Evolutionary conservation across 371 early-diverging fungal genomes (phyloP), one percentile per base, ranked within the genome.

Genomic region (Batrachochytrium dendrobatidis): DNA sequence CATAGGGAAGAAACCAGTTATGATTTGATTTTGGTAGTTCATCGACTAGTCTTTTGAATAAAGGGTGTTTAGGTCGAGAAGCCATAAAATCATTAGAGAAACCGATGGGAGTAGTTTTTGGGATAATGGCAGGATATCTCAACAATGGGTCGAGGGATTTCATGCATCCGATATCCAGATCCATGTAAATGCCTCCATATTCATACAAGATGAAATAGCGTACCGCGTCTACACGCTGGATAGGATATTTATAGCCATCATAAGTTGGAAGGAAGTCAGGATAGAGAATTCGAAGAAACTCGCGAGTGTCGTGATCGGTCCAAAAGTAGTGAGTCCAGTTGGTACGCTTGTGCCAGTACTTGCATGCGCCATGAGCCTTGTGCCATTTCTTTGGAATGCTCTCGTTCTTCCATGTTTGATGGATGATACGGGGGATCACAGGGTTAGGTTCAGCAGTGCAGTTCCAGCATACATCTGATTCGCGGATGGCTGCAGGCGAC

Each of bases 121-220:
- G 52, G 7, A 52, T 6, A 32, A 30, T 24, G 52, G 31, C 52
- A 4, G 52, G 22, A 24, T 33, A 62, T 55, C 55, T 64, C 22
- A 59, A 35, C 28, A 64, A 33, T 2, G 64, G 59, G 24, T 65
- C 65, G 39, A 65, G 26, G 2, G 60, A 43, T 5, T 31, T 26
- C 29, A 22, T 2, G 26, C 50, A 49, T 33, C 56, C 65, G 22
- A 70, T 26, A 55, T 73, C 76, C 61, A 76, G 56, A 53, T 76
- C 76, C 34, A 63, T n/a, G 56, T 76, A 76, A 3, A 74, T 58
- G 1, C 76, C 76, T 17, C 76, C 76, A 48, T 61, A 76, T 29
- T 61, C 56, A 53, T 68, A 69, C 53, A 76, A 45, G 25, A 64
- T 56, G 22, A 76, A 61, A 25, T 69, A 70, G 15, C 76, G 61